Evolutionary conservation across 129 eudicot species (phyloP), one percentile per base, ranked within the genome.

Genomic region (Chrysanthemum makinoi): DNA sequence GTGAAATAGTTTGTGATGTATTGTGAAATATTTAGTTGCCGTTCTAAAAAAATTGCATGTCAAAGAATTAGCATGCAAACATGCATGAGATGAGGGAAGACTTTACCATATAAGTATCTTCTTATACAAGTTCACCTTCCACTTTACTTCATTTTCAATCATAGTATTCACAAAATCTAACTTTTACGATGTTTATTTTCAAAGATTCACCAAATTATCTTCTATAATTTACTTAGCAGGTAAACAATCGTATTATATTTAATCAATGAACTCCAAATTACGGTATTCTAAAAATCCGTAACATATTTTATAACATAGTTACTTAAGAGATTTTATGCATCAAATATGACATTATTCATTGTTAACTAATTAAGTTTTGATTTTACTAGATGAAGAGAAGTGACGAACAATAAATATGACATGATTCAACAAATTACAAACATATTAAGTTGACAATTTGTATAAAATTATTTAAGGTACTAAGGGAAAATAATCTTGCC

Each of bases 401-500:
- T n/a, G n/a, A n/a, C n/a, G n/a, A n/a, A n/a, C n/a, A n/a, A n/a
- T n/a, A n/a, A n/a, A n/a, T n/a, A n/a, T n/a, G n/a, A n/a, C n/a
- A n/a, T n/a, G n/a, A n/a, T n/a, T n/a, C n/a, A n/a, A n/a, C n/a
- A n/a, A n/a, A n/a, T n/a, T n/a, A n/a, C n/a, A n/a, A n/a, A n/a
- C n/a, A n/a, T n/a, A n/a, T n/a, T n/a, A n/a, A n/a, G n/a, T n/a
- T n/a, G n/a, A n/a, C n/a, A n/a, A n/a, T n/a, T n/a, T n/a, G n/a
- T n/a, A n/a, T n/a, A n/a, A n/a, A n/a, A n/a, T n/a, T n/a, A n/a
- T n/a, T n/a, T n/a, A n/a, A n/a, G n/a, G n/a, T n/a, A n/a, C n/a
- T n/a, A n/a, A n/a, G n/a, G n/a, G n/a, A n/a, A n/a, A n/a, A n/a
- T 19, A 70, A 8, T 7, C 86, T 85, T 80, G 87, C 97, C 91